These are phyloP conservation scores for Beauveria asiatica DNA, from an alignment of 2,329 filamentous ascomycete genomes.

Conservation along the genomic window DNA sequence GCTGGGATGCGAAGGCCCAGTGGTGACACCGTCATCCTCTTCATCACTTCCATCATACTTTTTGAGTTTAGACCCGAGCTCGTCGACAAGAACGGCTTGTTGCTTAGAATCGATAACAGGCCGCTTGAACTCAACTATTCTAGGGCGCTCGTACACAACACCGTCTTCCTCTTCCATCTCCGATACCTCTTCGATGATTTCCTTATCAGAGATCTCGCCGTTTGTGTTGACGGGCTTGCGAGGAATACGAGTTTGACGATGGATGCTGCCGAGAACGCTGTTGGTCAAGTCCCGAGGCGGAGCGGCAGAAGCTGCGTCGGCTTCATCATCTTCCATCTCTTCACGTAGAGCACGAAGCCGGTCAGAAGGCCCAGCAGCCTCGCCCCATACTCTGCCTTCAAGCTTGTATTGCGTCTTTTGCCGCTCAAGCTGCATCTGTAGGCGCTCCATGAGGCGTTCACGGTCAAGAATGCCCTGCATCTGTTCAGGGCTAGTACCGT, in stretches of 20 bases:
- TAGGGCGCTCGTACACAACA: conserved; percentile 68
- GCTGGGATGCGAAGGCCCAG: conserved; percentile 67
- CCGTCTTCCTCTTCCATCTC: conserved; percentile 45
- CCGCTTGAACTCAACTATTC: conserved; percentile 68
- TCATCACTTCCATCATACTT: conserved; percentile 65
- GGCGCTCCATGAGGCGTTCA: conserved; percentile 81
- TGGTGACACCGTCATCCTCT: conserved; percentile 60
- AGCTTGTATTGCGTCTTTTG: conserved; percentile 98
- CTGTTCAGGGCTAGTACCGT: conserved; percentile 54
- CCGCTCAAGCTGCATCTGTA: conserved; percentile 91
- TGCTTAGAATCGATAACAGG: conserved; percentile 57
- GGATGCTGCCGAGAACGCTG: conserved; percentile 65
- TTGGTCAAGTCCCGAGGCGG: conserved; percentile 58
- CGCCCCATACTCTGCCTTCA: conserved; percentile 84
- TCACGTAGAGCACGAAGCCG: conserved; percentile 84
- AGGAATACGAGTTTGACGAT: conserved; percentile 48
- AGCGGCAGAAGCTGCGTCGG: conserved; percentile 38
- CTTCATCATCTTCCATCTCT: conserved; percentile 74
- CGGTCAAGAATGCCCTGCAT: conserved; percentile 92
- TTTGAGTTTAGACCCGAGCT: conserved; percentile 71
- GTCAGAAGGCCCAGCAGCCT: conserved; percentile 77
- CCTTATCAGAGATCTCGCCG: conserved; percentile 35
- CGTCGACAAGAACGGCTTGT: conserved; percentile 55
- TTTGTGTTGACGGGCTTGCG: conserved; percentile 44
- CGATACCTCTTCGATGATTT: conserved; percentile 39